Evolutionary conservation across 768 basidiomycete species (phyloP), one percentile per base, ranked within the genome.

Genomic region (Auriscalpium microsporum): DNA sequence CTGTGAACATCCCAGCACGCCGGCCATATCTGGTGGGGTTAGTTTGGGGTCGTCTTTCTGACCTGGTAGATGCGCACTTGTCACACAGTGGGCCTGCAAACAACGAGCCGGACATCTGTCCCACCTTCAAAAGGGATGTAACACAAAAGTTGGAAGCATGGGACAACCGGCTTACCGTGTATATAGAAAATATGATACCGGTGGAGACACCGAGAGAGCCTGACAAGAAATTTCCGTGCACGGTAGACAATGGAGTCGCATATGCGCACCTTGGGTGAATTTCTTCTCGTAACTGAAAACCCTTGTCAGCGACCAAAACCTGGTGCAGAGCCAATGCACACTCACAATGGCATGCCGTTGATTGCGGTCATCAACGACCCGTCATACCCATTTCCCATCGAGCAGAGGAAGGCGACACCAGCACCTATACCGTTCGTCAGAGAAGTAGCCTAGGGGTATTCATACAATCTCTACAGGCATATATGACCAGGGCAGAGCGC

Each of bases 311-410:
- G 40, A 28, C 28, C 28, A 28, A 28, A 5, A 28, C 28, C 28
- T 28, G 28, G 28, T 28, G 28, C 13, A 7, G 4, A 14, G 8
- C 1, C 10, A 13, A 16, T 23, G 11, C 8, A 45, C 10, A 19
- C 51, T 14, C 28, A 52, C 51, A 52, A 52, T 7, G 51, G 51
- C 51, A 52, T 52, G 19, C 51, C 42, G 28, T 52, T 52, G 51
- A 52, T 52, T 8, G 51, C 51, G 13, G 51, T 52, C 51, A 52
- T 52, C 42, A 52, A 34, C n/a, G 38, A 44, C 8, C 51, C 51
- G 14, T 52, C 51, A 19, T 52, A 52, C 8, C 51, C 51, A 33
- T 52, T 52, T 8, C 38, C 51, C 13, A 37, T 33, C 21, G 51
- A 42, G n/a, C 51, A 52, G 21, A 52, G 34, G 28, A 42, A 52